Percentiles rank a stretch among this genome's conserved stretches.
Conservation (phyloP, 75 land plant species). For the Cryptomeria japonica region DNA sequence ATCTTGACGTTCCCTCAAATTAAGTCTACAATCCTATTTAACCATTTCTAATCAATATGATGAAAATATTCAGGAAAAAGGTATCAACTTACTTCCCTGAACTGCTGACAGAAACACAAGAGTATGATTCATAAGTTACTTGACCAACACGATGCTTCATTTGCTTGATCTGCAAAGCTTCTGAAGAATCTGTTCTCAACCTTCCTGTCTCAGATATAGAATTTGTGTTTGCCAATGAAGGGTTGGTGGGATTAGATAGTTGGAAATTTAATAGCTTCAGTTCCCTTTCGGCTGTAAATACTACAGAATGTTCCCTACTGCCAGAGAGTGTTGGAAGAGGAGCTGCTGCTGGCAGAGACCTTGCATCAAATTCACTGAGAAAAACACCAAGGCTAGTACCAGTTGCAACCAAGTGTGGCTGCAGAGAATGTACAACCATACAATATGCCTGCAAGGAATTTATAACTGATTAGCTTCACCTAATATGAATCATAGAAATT, state of each 20-base stretch:
- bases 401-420: slow-evolving; percentile 95
- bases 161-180: slow-evolving; percentile 82
- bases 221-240: slow-evolving; percentile 66
- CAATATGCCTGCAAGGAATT: slow-evolving; percentile 73
- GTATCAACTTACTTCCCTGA: slow-evolving; percentile 85
- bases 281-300: slow-evolving; percentile 79
- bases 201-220: slow-evolving; percentile 62
- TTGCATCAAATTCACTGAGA: slow-evolving; percentile 89
- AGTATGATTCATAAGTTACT: slow-evolving; percentile 85
- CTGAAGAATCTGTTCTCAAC: slow-evolving; percentile 53
- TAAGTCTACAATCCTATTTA: background rate
- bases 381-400: slow-evolving; percentile 96
- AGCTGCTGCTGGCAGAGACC: slow-evolving; percentile 86
- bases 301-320: slow-evolving; percentile 88
- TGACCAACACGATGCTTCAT: slow-evolving; percentile 66
- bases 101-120: slow-evolving; percentile 83
- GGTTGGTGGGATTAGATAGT: slow-evolving; percentile 62
- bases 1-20: background rate
- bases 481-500: background rate
- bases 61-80: background rate
- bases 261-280: slow-evolving; percentile 82
- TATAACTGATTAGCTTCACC: background rate
- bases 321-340: slow-evolving; percentile 77
- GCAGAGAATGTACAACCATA: slow-evolving; percentile 94
- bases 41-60: background rate